phyloP scores from a whole-genome alignment of 257 asterid genomes.

The Eucommia ulmoides region DNA sequence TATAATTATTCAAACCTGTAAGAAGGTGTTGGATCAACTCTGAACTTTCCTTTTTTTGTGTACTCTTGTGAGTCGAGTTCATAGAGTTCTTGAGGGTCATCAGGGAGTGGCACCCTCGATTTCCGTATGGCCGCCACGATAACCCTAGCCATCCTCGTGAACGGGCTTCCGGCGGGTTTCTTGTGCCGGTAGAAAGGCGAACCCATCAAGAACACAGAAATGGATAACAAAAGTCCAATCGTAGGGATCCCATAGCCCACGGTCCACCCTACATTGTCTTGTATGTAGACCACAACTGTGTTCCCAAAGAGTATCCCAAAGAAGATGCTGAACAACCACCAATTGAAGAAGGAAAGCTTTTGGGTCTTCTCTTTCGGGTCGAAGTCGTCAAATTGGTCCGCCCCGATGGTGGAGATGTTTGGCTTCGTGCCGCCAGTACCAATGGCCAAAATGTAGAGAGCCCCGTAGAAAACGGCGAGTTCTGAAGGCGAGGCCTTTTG shows the following conservation, averaged over 20 bases:
- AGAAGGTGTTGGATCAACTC: slow-evolving; percentile 13
- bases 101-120: slow-evolving; percentile 11
- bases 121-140: slow-evolving; percentile 19
- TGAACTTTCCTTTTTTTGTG: slow-evolving; percentile 10
- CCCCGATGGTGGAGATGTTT: slow-evolving; percentile 24
- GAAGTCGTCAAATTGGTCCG: slow-evolving; percentile 24
- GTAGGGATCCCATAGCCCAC: slow-evolving; percentile 24
- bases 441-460: slow-evolving; percentile 19
- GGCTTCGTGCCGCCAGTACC: slow-evolving; percentile 26
- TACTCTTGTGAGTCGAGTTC: slow-evolving; percentile 11
- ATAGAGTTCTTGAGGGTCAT: slow-evolving; percentile 11
- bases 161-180: slow-evolving; percentile 18
- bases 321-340: slow-evolving; percentile 27
- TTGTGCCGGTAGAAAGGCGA: slow-evolving; percentile 22
- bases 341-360: slow-evolving; percentile 25
- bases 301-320: slow-evolving; percentile 20
- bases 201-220: slow-evolving; percentile 13
- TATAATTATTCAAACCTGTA: slow-evolving; percentile 15
- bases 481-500: slow-evolving; percentile 10
- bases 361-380: too few relatives aligned
- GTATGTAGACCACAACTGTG: slow-evolving; percentile 24
- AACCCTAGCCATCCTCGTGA: slow-evolving; percentile 16
- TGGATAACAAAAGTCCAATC: slow-evolving; percentile 15
- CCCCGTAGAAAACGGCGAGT: slow-evolving; percentile 13
- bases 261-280: slow-evolving; percentile 26